phyloP scores from a whole-genome alignment of 148 eudicot species.

The Camellia japonica region DNA sequence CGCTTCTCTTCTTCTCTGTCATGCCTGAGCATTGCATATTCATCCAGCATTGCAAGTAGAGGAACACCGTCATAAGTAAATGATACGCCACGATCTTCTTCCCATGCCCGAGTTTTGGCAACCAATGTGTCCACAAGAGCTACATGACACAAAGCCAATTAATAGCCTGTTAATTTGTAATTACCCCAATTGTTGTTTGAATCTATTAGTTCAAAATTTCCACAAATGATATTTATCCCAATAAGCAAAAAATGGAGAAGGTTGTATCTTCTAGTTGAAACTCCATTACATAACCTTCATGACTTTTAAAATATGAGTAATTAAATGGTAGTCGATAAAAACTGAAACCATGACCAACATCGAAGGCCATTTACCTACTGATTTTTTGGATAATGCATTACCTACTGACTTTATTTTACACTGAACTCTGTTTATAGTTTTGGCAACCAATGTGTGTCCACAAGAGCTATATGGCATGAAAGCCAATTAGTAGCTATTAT shows the following conservation, averaged over 20 bases:
- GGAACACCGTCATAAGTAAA: conserved; percentile 98
- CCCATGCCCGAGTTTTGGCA: conserved; percentile 93
- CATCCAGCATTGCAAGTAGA: conserved; percentile 94
- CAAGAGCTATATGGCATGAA: conserved; percentile 61
- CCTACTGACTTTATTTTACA: too few species aligned
- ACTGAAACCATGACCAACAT: too few species aligned
- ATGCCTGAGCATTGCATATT: conserved; percentile 91
- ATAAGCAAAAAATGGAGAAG: too few species aligned
- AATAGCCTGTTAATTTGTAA: background rate
- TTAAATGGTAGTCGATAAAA: too few species aligned
- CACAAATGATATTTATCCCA: too few species aligned
- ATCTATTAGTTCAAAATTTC: too few species aligned
- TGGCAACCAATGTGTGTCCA: conserved; percentile 75
- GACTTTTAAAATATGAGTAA: too few species aligned
- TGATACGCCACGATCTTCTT: conserved; percentile 71
- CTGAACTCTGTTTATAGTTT: conserved; percentile 29
- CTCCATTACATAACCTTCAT: too few species aligned
- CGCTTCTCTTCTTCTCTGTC: conserved; percentile 98
- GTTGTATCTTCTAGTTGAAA: too few species aligned
- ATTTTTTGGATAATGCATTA: too few species aligned
- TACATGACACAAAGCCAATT: conserved; percentile 29
- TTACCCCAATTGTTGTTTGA: too few species aligned
- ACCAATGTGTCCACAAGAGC: conserved; percentile 91
- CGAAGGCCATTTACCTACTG: too few species aligned
- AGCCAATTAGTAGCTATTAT: background rate